Conservation (phyloP, 306 rosid species). For the Cucumis hystrix region DNA sequence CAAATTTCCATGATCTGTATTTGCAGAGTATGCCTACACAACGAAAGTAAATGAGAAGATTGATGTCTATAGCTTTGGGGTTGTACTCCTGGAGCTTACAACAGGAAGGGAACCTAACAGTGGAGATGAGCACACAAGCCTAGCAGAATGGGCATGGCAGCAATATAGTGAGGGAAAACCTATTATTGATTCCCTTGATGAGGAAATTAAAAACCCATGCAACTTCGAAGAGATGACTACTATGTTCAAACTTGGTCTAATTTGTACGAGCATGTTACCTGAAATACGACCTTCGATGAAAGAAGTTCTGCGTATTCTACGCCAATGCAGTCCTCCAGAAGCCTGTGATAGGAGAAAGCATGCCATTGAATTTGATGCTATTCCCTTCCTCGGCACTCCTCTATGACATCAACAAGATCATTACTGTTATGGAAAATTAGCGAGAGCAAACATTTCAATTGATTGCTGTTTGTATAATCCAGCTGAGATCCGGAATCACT, state of each 20-base stretch:
- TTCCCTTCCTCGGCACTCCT: conserved; percentile 40
- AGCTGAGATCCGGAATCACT: not conserved
- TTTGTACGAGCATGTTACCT: conserved; percentile 54
- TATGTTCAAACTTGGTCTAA: conserved; percentile 66
- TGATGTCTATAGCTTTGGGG: conserved; percentile 77
- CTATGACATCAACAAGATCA: conserved; percentile 27
- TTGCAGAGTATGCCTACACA: conserved; percentile 63
- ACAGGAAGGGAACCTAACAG: conserved; percentile 56
- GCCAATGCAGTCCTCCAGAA: conserved; percentile 17
- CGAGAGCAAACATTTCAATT: not conserved
- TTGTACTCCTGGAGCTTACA: conserved; percentile 68
- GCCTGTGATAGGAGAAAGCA: conserved; percentile 16
- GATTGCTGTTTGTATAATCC: not conserved
- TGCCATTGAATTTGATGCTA: conserved; percentile 32
- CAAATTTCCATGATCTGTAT: conserved; percentile 6
- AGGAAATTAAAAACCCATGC: conserved; percentile 34
- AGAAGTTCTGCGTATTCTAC: conserved; percentile 58
- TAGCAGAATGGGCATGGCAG: conserved; percentile 75
- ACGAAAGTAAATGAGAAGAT: conserved; percentile 57
- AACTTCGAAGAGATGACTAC: conserved; percentile 37
- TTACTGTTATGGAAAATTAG: not conserved
- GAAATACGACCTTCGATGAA: conserved; percentile 53
- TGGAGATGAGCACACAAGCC: conserved; percentile 34
- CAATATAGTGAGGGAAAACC: conserved; percentile 35
- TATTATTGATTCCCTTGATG: conserved; percentile 37